phyloP scores from a whole-genome alignment of 345 rosid genomes.

The Lumnitzera littorea region DNA sequence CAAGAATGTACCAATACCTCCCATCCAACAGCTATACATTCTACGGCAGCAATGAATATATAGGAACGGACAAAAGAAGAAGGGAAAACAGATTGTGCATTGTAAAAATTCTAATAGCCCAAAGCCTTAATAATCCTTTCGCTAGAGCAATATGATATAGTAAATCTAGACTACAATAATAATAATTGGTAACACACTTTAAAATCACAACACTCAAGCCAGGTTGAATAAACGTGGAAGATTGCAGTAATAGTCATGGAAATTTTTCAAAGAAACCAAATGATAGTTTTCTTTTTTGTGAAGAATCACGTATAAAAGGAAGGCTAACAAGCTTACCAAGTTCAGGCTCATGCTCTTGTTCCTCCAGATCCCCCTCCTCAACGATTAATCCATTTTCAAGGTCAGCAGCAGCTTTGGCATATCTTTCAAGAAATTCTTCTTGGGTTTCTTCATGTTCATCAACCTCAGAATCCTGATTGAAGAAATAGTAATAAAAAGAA shows the following conservation, averaged over 20 bases:
- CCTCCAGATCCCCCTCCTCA: constrained; percentile 70
- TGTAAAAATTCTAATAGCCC: too few species aligned
- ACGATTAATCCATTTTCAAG: constrained; percentile 37
- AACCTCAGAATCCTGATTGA: constrained; percentile 64
- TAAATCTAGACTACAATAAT: too few species aligned
- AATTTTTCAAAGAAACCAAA: neutral
- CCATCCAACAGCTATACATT: too few species aligned
- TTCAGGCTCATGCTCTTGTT: constrained; percentile 53
- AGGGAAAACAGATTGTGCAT: too few species aligned
- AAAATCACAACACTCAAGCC: too few species aligned
- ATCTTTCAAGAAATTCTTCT: constrained; percentile 75
- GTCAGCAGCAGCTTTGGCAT: constrained; percentile 66
- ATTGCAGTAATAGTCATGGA: neutral
- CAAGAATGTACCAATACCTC: too few species aligned
- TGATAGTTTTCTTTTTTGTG: neutral
- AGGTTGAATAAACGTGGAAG: too few species aligned
- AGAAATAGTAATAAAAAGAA: neutral
- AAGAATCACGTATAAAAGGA: neutral
- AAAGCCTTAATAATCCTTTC: too few species aligned
- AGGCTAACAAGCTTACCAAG: constrained; percentile 39
- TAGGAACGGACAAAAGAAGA: too few species aligned
- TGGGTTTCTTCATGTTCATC: constrained; percentile 80
- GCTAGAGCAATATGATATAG: too few species aligned
- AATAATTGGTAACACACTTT: too few species aligned
- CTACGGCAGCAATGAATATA: too few species aligned